Base-by-base conservation (phyloP, 305 asterid species). In the Plantago coronopus region DNA sequence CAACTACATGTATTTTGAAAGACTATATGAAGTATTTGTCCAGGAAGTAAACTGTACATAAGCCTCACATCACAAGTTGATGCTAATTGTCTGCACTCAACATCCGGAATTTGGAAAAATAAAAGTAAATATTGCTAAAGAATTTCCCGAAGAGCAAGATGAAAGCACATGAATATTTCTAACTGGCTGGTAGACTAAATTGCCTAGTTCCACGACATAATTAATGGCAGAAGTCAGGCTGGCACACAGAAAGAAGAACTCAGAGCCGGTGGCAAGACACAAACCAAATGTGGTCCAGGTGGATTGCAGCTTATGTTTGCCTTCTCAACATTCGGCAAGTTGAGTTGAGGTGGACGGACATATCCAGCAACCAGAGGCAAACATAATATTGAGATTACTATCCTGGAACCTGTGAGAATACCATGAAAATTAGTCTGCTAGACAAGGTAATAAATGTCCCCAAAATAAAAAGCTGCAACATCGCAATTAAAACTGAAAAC, bases 351-450 rank as follows among this genome's bases (percentile, higher is more conserved):
- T 27, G 99, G 99, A 20, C 86, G 87, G 18, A 93, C 88, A 44
- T 93, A 93, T 66, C 99, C 99, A 66, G 99, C 91, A 69, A 85
- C 91, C 59, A 89, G 84, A 19, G 99, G 99, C 72, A 93, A 77
- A 72, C 97, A 89, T 60, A 85, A 69, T 71, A 93, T 72, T 6
- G 95, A 85, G 65, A 89, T 81, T 48, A 68, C 89, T 43, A 85
- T 84, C 59, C 96, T 69, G 14, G 99, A 80, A 72, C 99, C 99
- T 93, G 81, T 63, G 59, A 53, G 47, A 72, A 69, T 25, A 66
- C 7, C 48, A 46, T 47, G 37, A 48, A 48, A 43, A 38, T 44
- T 27, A 43, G 47, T 37, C 7, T 14, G 15, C 17, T 17, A 25
- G 40, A 53, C 20, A 6, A 51, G 17, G 19, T 51, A 21, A 23